Percentiles rank a stretch among this genome's conserved stretches.
phyloP scores from a whole-genome alignment of 1,284 basidiomycete species.

The Puccinia triticina region DNA sequence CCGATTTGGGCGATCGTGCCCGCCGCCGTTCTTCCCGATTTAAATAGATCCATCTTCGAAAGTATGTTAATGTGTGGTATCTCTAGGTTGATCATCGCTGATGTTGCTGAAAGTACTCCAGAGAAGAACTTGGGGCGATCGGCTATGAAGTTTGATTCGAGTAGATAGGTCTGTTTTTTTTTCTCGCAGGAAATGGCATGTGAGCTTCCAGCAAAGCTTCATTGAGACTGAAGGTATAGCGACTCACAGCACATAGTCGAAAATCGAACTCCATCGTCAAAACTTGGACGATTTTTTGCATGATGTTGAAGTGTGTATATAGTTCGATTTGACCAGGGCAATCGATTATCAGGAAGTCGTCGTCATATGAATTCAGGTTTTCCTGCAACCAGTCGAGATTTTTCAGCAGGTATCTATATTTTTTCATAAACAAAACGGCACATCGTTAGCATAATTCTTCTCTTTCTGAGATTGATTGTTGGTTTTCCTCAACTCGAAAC shows the following conservation, averaged over 20 bases:
- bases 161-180: constrained; percentile 77
- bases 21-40: constrained; percentile 66
- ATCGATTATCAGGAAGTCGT: constrained; percentile 97
- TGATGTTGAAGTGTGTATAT: constrained; percentile 96
- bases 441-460: constrained; percentile 61
- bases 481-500: constrained; percentile 77
- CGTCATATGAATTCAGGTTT: constrained; percentile 88
- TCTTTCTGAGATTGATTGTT: neutral
- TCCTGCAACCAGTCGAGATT: constrained; percentile 99
- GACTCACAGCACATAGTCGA: constrained; percentile 36
- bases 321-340: constrained; percentile 99
- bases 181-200: neutral
- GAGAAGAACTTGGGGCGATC: constrained; percentile 98
- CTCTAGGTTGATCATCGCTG: constrained; percentile 96
- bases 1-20: constrained; percentile 5
- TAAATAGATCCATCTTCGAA: constrained; percentile 99
- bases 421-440: neutral
- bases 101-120: constrained; percentile 97
- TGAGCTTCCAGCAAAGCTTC: no score
- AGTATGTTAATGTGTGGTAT: constrained; percentile 96
- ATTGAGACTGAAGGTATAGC: constrained; percentile 66
- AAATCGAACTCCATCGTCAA: constrained; percentile 58
- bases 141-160: constrained; percentile 99
- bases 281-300: constrained; percentile 79
- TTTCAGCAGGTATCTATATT: constrained; percentile 85